Percentiles rank a stretch among this genome's conserved stretches.
Evolutionary conservation across 345 rosid genomes (phyloP).

Genomic region (Populus euphratica): DNA sequence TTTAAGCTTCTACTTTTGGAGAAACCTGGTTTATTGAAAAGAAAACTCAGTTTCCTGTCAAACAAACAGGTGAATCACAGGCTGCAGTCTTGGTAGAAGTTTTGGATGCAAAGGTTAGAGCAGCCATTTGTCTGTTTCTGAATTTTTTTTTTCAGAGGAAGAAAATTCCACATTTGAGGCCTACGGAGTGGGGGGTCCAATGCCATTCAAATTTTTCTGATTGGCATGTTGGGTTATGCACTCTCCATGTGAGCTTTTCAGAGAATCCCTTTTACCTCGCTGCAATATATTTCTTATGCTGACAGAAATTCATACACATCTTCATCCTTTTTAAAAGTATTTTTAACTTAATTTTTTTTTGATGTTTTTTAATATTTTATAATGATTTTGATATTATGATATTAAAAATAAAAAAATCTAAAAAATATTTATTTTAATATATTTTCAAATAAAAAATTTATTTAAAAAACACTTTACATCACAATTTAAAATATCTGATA

Average conservation of each 20-base stretch:
- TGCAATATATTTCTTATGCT: not conserved
- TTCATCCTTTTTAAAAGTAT: too few species aligned
- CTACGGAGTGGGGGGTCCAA: not conserved
- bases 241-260: not conserved
- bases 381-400: too few species aligned
- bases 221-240: not conserved
- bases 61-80: not conserved
- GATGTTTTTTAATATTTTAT: too few species aligned
- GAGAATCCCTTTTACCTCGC: conserved; percentile 5
- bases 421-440: too few species aligned
- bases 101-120: not conserved
- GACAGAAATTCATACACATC: not conserved
- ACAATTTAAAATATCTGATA: too few species aligned
- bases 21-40: not conserved
- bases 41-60: not conserved
- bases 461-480: too few species aligned
- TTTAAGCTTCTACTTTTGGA: not conserved
- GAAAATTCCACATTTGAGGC: not conserved
- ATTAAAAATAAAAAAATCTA: too few species aligned
- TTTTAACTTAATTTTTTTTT: too few species aligned
- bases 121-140: not conserved
- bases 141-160: not conserved
- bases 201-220: not conserved
- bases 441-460: too few species aligned
- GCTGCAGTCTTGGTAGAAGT: not conserved